Evolutionary conservation across 495 filamentous ascomycete genomes (phyloP).

Genomic region (Penicillium waksmanii): DNA sequence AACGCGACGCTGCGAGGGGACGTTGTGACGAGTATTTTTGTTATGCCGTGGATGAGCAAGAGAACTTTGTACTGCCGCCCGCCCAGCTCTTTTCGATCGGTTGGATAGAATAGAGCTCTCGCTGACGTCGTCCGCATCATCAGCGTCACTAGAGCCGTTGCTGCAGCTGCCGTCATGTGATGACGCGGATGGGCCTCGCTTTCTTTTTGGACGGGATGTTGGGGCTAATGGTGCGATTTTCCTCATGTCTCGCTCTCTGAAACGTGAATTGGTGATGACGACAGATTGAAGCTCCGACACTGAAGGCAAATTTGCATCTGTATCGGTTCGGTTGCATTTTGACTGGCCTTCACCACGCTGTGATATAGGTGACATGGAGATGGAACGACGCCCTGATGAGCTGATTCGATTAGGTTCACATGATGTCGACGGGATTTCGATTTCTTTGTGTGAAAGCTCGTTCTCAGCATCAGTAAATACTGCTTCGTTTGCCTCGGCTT

Average conservation of each 20-base stretch:
- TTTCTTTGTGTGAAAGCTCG: not conserved
- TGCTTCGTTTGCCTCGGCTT: not conserved
- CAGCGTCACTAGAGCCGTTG: slow-evolving; percentile 7
- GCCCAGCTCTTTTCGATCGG: slow-evolving; percentile 9
- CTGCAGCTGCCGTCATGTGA: slow-evolving; percentile 10
- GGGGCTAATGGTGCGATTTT: slow-evolving; percentile 1
- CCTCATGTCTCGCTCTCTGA: slow-evolving; percentile 8
- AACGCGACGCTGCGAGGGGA: not conserved
- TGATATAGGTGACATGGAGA: not conserved
- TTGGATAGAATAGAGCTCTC: slow-evolving; percentile 1
- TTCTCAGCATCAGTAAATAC: not conserved
- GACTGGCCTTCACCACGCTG: not conserved
- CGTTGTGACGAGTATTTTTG: slow-evolving; percentile 4
- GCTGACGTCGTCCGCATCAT: slow-evolving; percentile 8
- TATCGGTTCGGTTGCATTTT: not conserved
- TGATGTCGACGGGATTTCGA: not conserved
- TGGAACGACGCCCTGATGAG: not conserved
- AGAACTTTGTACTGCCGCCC: not conserved
- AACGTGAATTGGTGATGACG: slow-evolving; percentile 8
- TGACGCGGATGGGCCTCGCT: slow-evolving; percentile 7
- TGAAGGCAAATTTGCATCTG: slow-evolving; percentile 3
- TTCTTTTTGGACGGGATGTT: slow-evolving; percentile 8
- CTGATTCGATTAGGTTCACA: not conserved
- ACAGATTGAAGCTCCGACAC: slow-evolving; percentile 8
- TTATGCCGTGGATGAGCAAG: slow-evolving; percentile 2